Evolutionary conservation across 306 rosid genomes (phyloP), one percentile per base, ranked within the genome.

Genomic region (Citrullus amarus): DNA sequence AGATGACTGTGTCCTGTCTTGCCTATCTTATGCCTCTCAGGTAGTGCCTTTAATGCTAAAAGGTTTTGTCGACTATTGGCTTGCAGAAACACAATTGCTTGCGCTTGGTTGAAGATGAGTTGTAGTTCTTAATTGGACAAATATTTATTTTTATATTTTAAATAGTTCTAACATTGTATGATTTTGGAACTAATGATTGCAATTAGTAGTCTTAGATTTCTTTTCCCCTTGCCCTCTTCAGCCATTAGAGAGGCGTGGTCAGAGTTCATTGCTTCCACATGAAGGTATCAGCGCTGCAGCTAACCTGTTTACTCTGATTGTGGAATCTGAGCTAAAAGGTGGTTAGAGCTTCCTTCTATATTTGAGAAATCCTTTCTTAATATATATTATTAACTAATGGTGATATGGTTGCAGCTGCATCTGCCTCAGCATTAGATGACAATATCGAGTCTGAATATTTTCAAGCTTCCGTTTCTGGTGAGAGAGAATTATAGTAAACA

Each of bases 401-500:
- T 76, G 38, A 79, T 71, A 77, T 44, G 68, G 73, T 76, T 88
- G 68, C 79, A 92, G 98, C 83, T 74, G 97, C 98, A 79, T 88
- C 96, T 77, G 90, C 93, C 73, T 86, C 93, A 65, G 97, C 93
- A 77, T 87, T 83, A 76, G 91, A 91, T 61, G 96, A 91, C 44
- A 93, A 88, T 75, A 88, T 74, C 1, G 96, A 92, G 44, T 78
- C 83, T 38, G 88, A 88, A 82, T 90, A 88, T 86, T 88, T 89
- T 87, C 97, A 87, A 67, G 87, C 96, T 84, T 94, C 98, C 50
- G 81, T 91, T 76, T 86, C 94, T 79, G 98, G 98, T 94, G 53
- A 28, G 85, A 78, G 46, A 88, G 68, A 60, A 59, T 69, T 56
- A 30, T 28, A 36, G 59, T 3, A 16, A 22, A 30, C 60, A 22